These are phyloP conservation scores for Cladosporium sp. DNA, from an alignment of 2,329 filamentous ascomycete genomes.

Conservation along the genomic window DNA sequence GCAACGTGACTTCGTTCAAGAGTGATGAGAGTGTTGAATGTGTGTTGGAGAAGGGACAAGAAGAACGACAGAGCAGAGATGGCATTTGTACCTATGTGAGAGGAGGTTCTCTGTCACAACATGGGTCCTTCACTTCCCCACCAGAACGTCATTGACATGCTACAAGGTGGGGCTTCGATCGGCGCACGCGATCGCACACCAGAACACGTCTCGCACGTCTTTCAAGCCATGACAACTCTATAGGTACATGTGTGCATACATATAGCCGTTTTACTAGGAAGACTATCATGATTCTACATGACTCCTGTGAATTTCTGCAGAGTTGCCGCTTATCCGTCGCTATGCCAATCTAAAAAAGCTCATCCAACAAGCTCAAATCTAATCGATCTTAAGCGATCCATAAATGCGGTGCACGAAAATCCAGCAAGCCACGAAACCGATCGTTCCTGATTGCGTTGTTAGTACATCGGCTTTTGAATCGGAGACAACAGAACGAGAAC, in stretches of 20 bases:
- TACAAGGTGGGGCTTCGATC: background rate
- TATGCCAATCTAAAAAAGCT: background rate
- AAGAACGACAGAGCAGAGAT: no score
- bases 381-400: conserved; percentile 92
- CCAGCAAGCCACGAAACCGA: conserved; percentile 94
- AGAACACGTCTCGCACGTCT: background rate
- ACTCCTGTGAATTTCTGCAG: background rate
- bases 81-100: no score
- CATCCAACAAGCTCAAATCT: background rate
- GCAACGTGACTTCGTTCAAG: no score
- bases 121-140: no score
- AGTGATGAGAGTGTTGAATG: no score
- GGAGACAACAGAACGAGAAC: conserved; percentile 32
- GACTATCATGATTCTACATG: background rate
- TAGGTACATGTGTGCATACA: background rate
- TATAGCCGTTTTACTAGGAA: background rate
- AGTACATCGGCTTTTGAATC: conserved; percentile 14
- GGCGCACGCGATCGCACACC: background rate
- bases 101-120: no score
- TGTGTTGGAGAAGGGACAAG: no score
- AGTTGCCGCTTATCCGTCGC: background rate
- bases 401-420: conserved; percentile 93
- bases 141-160: no score
- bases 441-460: conserved; percentile 61
- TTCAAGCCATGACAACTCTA: background rate